Percentiles rank a stretch among this genome's conserved stretches.
Evolutionary conservation across 164 flowering plant species (phyloP).

Genomic region (Piper longum): DNA sequence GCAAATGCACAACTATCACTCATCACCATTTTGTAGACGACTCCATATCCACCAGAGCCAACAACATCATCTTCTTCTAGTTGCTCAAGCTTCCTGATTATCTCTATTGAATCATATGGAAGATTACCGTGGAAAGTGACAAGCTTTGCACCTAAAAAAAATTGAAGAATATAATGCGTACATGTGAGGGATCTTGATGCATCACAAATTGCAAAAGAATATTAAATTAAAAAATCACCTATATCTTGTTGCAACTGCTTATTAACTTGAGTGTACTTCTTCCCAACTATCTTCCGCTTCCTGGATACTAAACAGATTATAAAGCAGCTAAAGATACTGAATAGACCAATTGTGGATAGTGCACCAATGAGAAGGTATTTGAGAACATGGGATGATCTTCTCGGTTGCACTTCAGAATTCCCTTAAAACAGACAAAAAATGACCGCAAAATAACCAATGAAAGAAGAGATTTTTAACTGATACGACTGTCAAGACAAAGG

Average conservation of each 20-base stretch:
- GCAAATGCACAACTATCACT: conserved; percentile 85
- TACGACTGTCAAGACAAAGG: not conserved
- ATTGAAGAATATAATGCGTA: not conserved
- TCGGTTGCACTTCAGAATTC: conserved; percentile 36
- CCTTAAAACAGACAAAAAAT: not conserved
- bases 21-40: conserved; percentile 91
- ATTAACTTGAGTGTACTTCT: conserved; percentile 65
- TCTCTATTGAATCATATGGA: conserved; percentile 79
- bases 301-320: conserved; percentile 57
- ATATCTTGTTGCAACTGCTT: conserved; percentile 37
- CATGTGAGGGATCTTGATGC: not conserved
- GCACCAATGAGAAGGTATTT: conserved; percentile 70
- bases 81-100: conserved; percentile 75
- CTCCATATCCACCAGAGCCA: conserved; percentile 96
- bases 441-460: not conserved
- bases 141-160: conserved; percentile 32
- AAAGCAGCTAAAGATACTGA: conserved; percentile 45
- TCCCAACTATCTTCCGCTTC: conserved; percentile 43
- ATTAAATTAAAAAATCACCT: conserved; percentile 1
- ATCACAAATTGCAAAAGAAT: not conserved
- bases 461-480: not conserved
- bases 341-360: conserved; percentile 48
- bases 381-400: conserved; percentile 48
- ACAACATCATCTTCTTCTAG: conserved; percentile 80
- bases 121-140: conserved; percentile 90